Evolutionary conservation across 2,329 filamentous ascomycete species (phyloP).

Genomic region (Apiospora phragmitis): DNA sequence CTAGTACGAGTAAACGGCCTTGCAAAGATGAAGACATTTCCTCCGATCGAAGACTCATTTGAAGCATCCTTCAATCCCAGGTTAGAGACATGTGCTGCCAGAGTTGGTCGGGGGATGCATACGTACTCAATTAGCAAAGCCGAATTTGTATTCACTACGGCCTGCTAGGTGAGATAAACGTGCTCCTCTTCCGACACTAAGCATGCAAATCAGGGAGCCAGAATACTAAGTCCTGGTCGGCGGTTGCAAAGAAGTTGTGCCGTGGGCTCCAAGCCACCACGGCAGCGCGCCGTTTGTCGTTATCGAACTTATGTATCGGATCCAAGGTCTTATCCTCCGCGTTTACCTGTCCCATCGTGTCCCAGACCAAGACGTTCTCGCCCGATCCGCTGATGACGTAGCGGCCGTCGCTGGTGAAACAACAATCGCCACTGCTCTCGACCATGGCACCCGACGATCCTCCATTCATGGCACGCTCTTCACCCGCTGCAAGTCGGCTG

Average conservation of each 20-base stretch:
- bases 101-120: too few relatives aligned
- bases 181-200: neutral
- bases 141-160: too few relatives aligned
- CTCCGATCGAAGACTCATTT: too few relatives aligned
- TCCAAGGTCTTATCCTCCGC: constrained; percentile 58
- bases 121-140: too few relatives aligned
- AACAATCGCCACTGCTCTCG: constrained; percentile 74
- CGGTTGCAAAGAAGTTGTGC: constrained; percentile 88
- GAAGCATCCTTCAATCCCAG: too few relatives aligned
- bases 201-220: constrained; percentile 71
- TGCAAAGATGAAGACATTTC: too few relatives aligned
- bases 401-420: constrained; percentile 85
- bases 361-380: constrained; percentile 82
- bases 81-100: too few relatives aligned
- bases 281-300: constrained; percentile 63
- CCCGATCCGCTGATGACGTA: constrained; percentile 82
- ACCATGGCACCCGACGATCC: constrained; percentile 45
- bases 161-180: neutral
- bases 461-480: constrained; percentile 40
- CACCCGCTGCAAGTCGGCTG: constrained; percentile 54
- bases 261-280: constrained; percentile 87
- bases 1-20: too few relatives aligned
- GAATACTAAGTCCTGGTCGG: constrained; percentile 80
- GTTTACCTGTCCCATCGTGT: constrained; percentile 61
- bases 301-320: constrained; percentile 64